Base-by-base conservation (phyloP, 1,284 basidiomycete species). In the Moniliella sp. region DNA sequence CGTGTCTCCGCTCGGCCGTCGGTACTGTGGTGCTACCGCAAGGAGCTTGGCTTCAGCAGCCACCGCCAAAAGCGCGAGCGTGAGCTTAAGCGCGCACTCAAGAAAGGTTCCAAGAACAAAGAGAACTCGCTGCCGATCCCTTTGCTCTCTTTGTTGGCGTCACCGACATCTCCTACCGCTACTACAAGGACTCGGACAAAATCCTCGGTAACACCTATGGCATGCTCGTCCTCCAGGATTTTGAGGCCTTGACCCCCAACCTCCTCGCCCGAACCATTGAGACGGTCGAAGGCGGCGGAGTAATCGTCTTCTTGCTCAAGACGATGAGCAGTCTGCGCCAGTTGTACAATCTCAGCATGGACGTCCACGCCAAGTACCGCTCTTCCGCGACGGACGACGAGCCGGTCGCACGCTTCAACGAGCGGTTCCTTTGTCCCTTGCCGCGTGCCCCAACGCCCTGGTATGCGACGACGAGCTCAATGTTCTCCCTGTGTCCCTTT, bases 141-240 rank as follows among this genome's bases (percentile, higher is more conserved):
- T 97, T 99, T 55, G 91, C 97, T 66, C 79, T 97, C 34, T 97
- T 99, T 55, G 77, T 97, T 15, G 79, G 81, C 2, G 83, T 94
- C n/a, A 97, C 91, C 5, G 88, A 99, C 61, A 94, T 99, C 38
- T 76, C 88, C 41, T 97, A 99, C 67, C 55, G 54, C 44, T 58
- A 57, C 48, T 57, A 57, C 45, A 58, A 58, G 43, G 55, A 58
- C 27, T 54, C 55, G 5, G 46, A 51, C 21, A 55, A 57, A 38
- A 50, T 58, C 15, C 74, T 97, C 18, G 91, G 91, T 51, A 81
- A 93, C 59, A 97, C 91, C 0, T 94, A 79, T 62, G 88, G 88
- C 28, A 97, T 97, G 84, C 76, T 83, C 42, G 73, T 97, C 5
- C 66, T 99, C 35, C 91, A 97, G 64, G 91, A 97, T 58, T 99